Evolutionary conservation across 495 filamentous ascomycete species (phyloP).

Genomic region (Penicillium flavigenum): DNA sequence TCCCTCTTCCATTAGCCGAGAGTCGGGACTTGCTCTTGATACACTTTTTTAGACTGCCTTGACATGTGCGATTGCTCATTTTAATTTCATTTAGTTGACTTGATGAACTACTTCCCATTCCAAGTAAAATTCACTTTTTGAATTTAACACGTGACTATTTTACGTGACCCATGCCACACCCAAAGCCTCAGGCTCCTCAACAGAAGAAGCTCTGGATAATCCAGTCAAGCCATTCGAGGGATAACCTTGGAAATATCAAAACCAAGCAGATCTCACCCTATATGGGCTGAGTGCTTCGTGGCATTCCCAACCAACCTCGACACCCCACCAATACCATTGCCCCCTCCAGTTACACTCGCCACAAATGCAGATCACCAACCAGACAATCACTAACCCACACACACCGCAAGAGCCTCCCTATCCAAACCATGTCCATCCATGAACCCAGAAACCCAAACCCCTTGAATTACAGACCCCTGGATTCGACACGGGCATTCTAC

Average conservation of each 20-base stretch:
- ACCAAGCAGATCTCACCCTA: not conserved
- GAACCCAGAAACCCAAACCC: not conserved
- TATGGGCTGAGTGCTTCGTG: not conserved
- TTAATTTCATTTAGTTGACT: conserved; percentile 16
- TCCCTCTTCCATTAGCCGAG: conserved; percentile 23
- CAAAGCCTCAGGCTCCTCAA: not conserved
- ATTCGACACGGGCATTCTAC: not conserved
- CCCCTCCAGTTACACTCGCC: not conserved
- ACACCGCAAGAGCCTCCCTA: not conserved
- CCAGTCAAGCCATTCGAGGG: not conserved
- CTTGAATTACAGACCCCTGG: not conserved
- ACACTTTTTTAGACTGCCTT: conserved; percentile 28
- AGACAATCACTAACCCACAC: conserved; percentile 1
- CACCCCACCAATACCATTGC: not conserved
- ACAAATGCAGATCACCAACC: conserved; percentile 5
- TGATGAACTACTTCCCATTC: not conserved
- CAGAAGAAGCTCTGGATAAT: not conserved
- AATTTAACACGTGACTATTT: not conserved
- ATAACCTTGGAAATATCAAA: not conserved
- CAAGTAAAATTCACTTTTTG: not conserved
- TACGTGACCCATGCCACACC: not conserved
- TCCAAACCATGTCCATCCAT: not conserved
- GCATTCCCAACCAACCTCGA: conserved; percentile 1
- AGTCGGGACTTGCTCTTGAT: conserved; percentile 23
- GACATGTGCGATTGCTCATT: conserved; percentile 17